Evolutionary conservation across 768 basidiomycete genomes (phyloP), one percentile per base, ranked within the genome.

Genomic region (Pleurotus citrinopileatus): DNA sequence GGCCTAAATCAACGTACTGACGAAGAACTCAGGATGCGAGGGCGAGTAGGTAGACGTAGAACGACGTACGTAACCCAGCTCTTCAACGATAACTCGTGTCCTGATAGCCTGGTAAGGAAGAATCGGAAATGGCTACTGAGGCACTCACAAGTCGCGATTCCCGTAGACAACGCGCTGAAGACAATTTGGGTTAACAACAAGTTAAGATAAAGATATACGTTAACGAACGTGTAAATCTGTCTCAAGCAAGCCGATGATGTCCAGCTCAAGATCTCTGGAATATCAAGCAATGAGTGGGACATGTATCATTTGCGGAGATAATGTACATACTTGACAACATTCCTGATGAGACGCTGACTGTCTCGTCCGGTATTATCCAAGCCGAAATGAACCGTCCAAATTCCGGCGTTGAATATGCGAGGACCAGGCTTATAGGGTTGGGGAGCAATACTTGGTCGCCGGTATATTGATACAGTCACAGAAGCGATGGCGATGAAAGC

Each of bases 351-450:
- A 37, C 78, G 67, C 65, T 89, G 88, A 62, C 88, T 90, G 60
- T 91, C 89, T 56, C 81, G 67, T 2, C 89, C 85, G 38, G 79
- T 81, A 58, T 89, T 84, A 67, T 92, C 83, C 23, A 82, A 73
- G 52, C 94, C 94, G 64, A 96, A 96, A 66, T 96, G 94, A 22
- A 96, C 77, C 0, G 94, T 92, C 93, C 92, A 95, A 25, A 95
- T 91, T 2, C 89, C 93, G 3, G 88, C 85, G 17, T 83, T 86
- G 38, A 94, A 72, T n/a, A 89, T 76, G 26, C 88, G 74, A 13
- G 83, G 76, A 2, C 81, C 83, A 23, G 82, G 70, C 52, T 83
- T 83, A 68, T 82, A 84, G 2, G 89, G 85, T 22, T 63, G 68
- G 0, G 84, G 81, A 15, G 76, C 66, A 0, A 62, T 52, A 1